These are phyloP conservation scores for Globisporangium abappressorium DNA, from an alignment of 352 stramenopile species.

Conservation along the genomic window DNA sequence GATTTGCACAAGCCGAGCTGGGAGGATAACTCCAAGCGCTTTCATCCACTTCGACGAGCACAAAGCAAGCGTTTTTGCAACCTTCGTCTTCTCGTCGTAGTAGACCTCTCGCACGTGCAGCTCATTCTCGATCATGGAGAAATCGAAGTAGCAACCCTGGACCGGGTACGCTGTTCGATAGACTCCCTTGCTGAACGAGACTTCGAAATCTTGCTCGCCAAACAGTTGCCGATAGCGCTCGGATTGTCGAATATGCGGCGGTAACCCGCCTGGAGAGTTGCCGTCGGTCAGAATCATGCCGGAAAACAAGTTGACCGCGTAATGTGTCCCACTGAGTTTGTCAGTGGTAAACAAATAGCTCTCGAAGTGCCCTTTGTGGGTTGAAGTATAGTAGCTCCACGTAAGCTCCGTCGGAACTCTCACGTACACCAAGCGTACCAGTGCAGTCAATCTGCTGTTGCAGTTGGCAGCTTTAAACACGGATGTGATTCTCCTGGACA, in stretches of 20 bases:
- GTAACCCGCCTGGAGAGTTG: conserved; percentile 32
- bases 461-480: conserved; percentile 5
- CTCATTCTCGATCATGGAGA: conserved; percentile 23
- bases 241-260: conserved; percentile 28
- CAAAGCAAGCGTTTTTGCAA: conserved; percentile 28
- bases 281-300: conserved; percentile 43
- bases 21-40: conserved; percentile 21
- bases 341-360: conserved; percentile 35
- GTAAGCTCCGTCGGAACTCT: conserved; percentile 20
- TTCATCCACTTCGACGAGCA: conserved; percentile 29
- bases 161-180: conserved; percentile 28
- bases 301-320: conserved; percentile 51
- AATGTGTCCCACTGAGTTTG: conserved; percentile 17
- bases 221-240: conserved; percentile 41
- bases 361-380: conserved; percentile 2
- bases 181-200: conserved; percentile 26
- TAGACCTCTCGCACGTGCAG: conserved; percentile 35
- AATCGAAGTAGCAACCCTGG: conserved; percentile 36
- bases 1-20: conserved; percentile 25
- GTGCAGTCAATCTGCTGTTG: conserved; percentile 15
- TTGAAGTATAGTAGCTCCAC: conserved; percentile 21
- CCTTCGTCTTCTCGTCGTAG: neutral
- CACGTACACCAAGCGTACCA: conserved; percentile 26
- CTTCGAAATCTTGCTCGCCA: conserved; percentile 47
- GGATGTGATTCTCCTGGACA: conserved; percentile 22